Evolutionary conservation across 306 rosid species (phyloP).

Genomic region (Biancaea sappan): DNA sequence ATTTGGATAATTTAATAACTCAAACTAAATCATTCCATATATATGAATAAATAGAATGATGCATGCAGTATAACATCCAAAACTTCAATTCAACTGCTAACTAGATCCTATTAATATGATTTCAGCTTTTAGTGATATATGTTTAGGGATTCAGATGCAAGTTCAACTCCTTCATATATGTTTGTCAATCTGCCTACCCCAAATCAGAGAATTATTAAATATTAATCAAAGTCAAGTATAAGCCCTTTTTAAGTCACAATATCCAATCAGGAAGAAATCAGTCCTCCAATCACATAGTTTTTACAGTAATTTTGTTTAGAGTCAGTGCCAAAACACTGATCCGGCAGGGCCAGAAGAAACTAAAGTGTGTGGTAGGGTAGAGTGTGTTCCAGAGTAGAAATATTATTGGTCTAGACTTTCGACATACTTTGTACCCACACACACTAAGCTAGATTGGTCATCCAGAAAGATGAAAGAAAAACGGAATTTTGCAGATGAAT

Average conservation of each 20-base stretch:
- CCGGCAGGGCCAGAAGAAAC: neutral
- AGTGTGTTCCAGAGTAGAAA: neutral
- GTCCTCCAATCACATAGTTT: conserved; percentile 5
- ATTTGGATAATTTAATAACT: conserved; percentile 20
- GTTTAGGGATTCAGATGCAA: neutral
- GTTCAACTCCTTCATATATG: conserved; percentile 3
- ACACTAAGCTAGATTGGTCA: neutral
- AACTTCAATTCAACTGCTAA: conserved; percentile 26
- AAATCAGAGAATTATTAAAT: no score
- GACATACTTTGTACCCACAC: neutral
- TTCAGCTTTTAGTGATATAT: conserved; percentile 21
- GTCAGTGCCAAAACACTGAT: neutral
- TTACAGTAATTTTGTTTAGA: conserved; percentile 7
- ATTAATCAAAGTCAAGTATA: conserved; percentile 4
- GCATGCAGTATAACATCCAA: neutral
- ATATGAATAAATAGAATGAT: conserved; percentile 9
- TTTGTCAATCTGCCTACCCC: no score
- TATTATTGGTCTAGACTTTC: conserved; percentile 9
- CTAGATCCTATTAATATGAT: conserved; percentile 12
- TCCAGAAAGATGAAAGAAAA: conserved; percentile 2
- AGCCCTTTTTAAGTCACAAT: neutral
- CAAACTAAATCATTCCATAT: conserved; percentile 24
- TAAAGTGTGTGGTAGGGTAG: neutral
- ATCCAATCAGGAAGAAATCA: conserved; percentile 28
- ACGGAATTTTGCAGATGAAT: neutral